Evolutionary conservation across 108 stramenopile species (phyloP).

Genomic region (Pseudonitzschia multiseries): DNA sequence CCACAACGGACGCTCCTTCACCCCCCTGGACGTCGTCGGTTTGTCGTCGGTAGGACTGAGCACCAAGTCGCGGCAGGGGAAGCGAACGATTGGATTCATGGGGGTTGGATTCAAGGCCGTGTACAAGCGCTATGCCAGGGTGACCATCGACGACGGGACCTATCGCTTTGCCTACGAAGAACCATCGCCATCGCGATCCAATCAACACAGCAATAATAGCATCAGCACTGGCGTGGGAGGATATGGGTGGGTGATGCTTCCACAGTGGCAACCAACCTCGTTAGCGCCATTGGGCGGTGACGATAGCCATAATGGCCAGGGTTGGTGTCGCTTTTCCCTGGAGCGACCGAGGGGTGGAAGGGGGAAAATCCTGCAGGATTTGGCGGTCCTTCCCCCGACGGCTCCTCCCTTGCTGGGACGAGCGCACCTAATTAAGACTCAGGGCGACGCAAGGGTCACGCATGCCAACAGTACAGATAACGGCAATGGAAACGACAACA

Average conservation of each 20-base stretch:
- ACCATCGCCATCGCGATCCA: not conserved
- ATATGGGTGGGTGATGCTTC: constrained; percentile 18
- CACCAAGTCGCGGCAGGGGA: constrained; percentile 11
- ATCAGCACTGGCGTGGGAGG: not conserved
- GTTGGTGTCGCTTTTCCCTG: constrained; percentile 2
- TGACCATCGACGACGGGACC: constrained; percentile 13
- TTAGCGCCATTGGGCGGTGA: not conserved
- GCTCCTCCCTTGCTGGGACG: constrained; percentile 20
- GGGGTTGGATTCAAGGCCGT: constrained; percentile 15
- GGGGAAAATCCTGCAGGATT: constrained; percentile 7
- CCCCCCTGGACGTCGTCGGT: constrained; percentile 6
- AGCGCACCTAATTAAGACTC: not conserved
- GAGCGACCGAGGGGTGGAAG: constrained; percentile 1
- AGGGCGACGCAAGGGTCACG: too few species aligned
- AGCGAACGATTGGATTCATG: constrained; percentile 32
- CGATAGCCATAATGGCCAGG: not conserved
- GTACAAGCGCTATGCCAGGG: not conserved
- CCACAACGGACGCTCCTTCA: not conserved
- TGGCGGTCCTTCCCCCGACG: constrained; percentile 10
- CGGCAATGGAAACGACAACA: too few species aligned
- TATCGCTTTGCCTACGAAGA: constrained; percentile 9
- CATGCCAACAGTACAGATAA: not conserved
- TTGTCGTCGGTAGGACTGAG: constrained; percentile 13
- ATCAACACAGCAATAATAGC: not conserved
- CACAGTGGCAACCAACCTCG: not conserved